Evolutionary conservation across 2,329 filamentous ascomycete genomes (phyloP).

Genomic region (Ceratocystis diversiconidia): DNA sequence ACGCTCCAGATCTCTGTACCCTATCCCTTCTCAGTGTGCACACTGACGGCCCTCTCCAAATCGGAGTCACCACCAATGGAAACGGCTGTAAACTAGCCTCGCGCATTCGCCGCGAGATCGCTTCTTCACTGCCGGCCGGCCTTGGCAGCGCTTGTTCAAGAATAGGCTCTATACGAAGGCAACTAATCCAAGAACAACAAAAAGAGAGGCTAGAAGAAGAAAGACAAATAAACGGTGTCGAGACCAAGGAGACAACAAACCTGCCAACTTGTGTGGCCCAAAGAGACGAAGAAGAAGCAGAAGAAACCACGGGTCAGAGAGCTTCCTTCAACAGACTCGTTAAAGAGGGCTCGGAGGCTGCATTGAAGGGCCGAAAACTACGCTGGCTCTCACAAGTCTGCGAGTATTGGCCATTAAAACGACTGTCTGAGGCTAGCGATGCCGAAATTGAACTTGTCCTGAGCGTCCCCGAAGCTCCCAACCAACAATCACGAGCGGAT

Average conservation of each 20-base stretch:
- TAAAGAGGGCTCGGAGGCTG: slow-evolving; percentile 55
- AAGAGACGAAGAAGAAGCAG: slow-evolving; percentile 24
- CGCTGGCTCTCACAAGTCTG: slow-evolving; percentile 92
- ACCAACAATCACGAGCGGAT: slow-evolving; percentile 11
- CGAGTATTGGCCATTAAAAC: slow-evolving; percentile 90
- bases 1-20: slow-evolving; percentile 72
- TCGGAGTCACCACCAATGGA: slow-evolving; percentile 91
- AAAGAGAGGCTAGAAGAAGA: slow-evolving; percentile 23
- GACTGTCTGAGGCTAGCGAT: slow-evolving; percentile 66
- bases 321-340: slow-evolving; percentile 76
- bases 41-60: slow-evolving; percentile 78
- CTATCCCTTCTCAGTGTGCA: slow-evolving; percentile 84
- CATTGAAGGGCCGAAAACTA: slow-evolving; percentile 66
- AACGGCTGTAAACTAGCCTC: slow-evolving; percentile 88
- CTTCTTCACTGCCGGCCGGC: slow-evolving; percentile 58
- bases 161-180: slow-evolving; percentile 56
- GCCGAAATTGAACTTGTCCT: slow-evolving; percentile 65
- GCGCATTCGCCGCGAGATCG: slow-evolving; percentile 76
- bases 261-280: slow-evolving; percentile 21
- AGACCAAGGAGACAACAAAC: neutral
- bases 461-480: slow-evolving; percentile 42
- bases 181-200: slow-evolving; percentile 58
- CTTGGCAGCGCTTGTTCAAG: slow-evolving; percentile 65
- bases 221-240: neutral
- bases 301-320: slow-evolving; percentile 58